phyloP scores from a whole-genome alignment of 75 land plant genomes.

The Selaginella moellendorffii region DNA sequence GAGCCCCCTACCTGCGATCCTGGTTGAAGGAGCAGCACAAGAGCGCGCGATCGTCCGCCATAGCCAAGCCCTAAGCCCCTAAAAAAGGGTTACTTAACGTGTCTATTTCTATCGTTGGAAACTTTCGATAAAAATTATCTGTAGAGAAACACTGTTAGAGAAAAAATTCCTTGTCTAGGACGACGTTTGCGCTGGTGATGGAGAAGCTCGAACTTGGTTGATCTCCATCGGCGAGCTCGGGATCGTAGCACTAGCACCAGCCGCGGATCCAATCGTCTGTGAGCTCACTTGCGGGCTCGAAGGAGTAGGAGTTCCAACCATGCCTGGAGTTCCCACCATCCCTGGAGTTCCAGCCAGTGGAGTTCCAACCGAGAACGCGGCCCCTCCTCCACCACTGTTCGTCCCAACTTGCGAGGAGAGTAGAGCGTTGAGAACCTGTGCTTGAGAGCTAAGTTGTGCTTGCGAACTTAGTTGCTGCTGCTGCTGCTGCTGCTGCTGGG shows the following conservation, averaged over 20 bases:
- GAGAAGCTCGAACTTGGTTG: background rate
- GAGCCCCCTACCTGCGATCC: slow-evolving; percentile 26
- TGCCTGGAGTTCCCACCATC: background rate
- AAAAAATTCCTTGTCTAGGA: too few species aligned
- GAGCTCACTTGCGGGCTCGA: background rate
- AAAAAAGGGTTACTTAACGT: too few species aligned
- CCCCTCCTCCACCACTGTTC: too few species aligned
- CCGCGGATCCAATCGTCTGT: background rate
- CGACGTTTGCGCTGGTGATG: too few species aligned
- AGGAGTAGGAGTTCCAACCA: background rate
- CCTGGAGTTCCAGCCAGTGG: too few species aligned
- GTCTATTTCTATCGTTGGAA: too few species aligned
- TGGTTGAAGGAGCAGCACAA: slow-evolving; percentile 33
- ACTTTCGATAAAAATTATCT: too few species aligned
- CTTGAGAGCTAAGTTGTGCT: background rate
- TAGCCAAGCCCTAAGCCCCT: background rate
- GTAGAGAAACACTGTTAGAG: too few species aligned
- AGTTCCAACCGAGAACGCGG: background rate
- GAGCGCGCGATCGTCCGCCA: slow-evolving; percentile 11
- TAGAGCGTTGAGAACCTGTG: too few species aligned
- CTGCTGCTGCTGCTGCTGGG: background rate
- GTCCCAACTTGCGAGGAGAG: too few species aligned
- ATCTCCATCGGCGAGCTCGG: background rate
- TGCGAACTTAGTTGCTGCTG: background rate
- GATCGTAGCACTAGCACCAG: too few species aligned